Evolutionary conservation across 1,284 basidiomycete species (phyloP).

Genomic region (Leccinum pachyderme): DNA sequence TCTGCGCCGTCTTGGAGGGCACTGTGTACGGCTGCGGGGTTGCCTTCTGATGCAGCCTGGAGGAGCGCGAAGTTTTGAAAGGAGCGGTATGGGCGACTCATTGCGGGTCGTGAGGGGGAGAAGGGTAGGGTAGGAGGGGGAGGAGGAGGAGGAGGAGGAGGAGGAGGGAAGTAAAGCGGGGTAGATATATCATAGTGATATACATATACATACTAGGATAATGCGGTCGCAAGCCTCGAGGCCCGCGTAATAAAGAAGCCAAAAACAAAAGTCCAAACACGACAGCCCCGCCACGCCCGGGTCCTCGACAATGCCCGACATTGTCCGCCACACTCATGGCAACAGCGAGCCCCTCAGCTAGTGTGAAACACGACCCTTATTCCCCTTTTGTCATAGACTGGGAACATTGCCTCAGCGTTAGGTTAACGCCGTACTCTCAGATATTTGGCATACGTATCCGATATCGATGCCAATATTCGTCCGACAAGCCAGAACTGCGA

Average conservation of each 20-base stretch:
- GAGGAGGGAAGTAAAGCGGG: slow-evolving; percentile 2
- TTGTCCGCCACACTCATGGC: neutral
- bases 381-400: slow-evolving; percentile 20
- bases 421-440: slow-evolving; percentile 8
- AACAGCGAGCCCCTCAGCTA: neutral
- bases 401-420: slow-evolving; percentile 7
- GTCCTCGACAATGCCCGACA: neutral
- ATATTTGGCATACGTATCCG: slow-evolving; percentile 22
- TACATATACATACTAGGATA: slow-evolving; percentile 29
- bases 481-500: slow-evolving; percentile 9
- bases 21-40: slow-evolving; percentile 48
- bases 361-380: slow-evolving; percentile 6
- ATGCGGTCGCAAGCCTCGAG: slow-evolving; percentile 34
- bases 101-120: slow-evolving; percentile 30
- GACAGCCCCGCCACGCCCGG: neutral
- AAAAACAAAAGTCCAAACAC: neutral
- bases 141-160: slow-evolving; percentile 1
- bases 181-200: slow-evolving; percentile 13
- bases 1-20: slow-evolving; percentile 61
- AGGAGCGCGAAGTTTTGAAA: slow-evolving; percentile 53
- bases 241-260: slow-evolving; percentile 14
- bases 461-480: slow-evolving; percentile 17
- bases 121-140: neutral
- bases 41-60: slow-evolving; percentile 55
- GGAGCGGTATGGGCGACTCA: slow-evolving; percentile 39